Conservation (phyloP, 345 rosid species). For the Boechera divaricarpa region DNA sequence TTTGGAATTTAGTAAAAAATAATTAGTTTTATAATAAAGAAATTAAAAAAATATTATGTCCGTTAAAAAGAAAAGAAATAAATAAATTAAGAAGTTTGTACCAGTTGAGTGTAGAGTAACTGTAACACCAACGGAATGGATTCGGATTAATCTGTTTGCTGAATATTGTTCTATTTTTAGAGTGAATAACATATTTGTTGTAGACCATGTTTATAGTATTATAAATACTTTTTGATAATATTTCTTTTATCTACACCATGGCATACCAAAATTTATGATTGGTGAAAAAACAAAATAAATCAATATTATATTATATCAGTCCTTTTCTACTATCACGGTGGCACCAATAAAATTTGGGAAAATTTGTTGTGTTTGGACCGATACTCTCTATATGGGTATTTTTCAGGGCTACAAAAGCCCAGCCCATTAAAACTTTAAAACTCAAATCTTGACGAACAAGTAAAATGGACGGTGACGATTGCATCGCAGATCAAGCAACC, state of each 20-base stretch:
- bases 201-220: background rate
- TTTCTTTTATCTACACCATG: too few species aligned
- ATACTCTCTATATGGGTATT: background rate
- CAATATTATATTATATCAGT: background rate
- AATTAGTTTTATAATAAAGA: too few species aligned
- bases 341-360: too few species aligned
- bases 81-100: background rate
- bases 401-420: background rate
- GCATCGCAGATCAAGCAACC: conserved; percentile 9
- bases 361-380: background rate
- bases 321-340: too few species aligned
- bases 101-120: background rate
- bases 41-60: too few species aligned
- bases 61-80: background rate
- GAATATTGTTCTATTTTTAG: background rate
- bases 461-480: conserved; percentile 41
- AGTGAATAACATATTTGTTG: background rate
- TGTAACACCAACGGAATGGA: background rate
- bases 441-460: conserved; percentile 31
- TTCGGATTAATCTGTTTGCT: background rate
- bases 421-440: conserved; percentile 4
- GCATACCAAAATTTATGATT: background rate
- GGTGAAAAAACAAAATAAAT: background rate
- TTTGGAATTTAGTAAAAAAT: background rate
- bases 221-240: too few species aligned